Base-by-base conservation (phyloP, 2,329 filamentous ascomycete species). In the Falciphora oryzae region DNA sequence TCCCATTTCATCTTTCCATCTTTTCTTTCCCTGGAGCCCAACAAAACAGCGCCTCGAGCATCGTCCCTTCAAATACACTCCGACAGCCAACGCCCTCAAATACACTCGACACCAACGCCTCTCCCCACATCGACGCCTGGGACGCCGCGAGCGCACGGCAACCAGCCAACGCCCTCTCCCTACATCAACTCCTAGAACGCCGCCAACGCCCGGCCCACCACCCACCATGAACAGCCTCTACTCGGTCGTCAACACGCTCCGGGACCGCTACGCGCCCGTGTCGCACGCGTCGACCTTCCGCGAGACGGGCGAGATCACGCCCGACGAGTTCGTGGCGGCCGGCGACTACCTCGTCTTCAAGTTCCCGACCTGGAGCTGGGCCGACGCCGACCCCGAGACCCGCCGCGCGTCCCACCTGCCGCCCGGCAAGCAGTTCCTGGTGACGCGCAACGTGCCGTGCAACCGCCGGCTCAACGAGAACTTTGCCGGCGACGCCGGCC, bases 341-440 rank as follows among this genome's bases (percentile, higher is more conserved):
- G 95, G 95, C 71, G 95, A 99, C 80, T 99, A 98, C 76, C 88
- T 99, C 53, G 93, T 97, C 73, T 97, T 96, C 87, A 98, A 97
- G 81, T 99, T 99, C 79, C 95, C 94, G 11, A 96, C 94, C 65
- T 99, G 95, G 95, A 90, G 92, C 62, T 99, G 95, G 95, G 88
- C 90, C 69, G 92, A 95, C 72, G 93, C 94, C 69, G 91, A 94
- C 64, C 87, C 88, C n/a, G 85, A 89, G 1, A 84, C 86, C 67
- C 91, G 92, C 75, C 89, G 93, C 68, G 91, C 91, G 64, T 81
- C 82, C 69, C 91, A 96, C 74, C 86, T 99, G 4, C 95, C 95
- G 0, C 79, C 88, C 0, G 92, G 90, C 63, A 99, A 98, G 80
- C 95, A 99, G 83, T 99, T 93, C 73, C 85, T 99, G 53, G 90